Evolutionary conservation across 352 stramenopile genomes (phyloP), one percentile per base, ranked within the genome.

Genomic region (Phytophthora kernoviae): DNA sequence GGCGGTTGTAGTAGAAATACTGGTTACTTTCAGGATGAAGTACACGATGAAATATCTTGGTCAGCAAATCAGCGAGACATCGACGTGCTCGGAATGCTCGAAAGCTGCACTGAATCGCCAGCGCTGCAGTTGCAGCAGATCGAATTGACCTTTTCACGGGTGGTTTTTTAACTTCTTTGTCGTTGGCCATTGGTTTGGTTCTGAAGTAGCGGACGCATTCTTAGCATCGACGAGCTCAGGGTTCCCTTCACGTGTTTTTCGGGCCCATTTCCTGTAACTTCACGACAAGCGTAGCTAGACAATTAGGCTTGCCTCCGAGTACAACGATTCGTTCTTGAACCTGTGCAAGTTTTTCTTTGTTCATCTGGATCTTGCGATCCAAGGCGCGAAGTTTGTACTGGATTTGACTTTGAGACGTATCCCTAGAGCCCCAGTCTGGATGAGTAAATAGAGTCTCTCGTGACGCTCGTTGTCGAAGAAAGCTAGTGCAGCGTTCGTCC

Each of bases 1-100:
- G 57, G 20, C 48, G 26, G 61, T 82, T 82, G 66, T 77, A 85
- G 70, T 80, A 85, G 37, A 79, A 82, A 37, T 75, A 81, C 10
- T 61, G 54, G 41, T 77, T 72, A 44, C 50, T 70, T 5, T 55
- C 60, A 17, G 66, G 49, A 27, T 81, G 57, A 30, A 72, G 57
- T 5, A 77, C 61, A 4, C 70, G 62, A 8, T 77, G 54, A 37
- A 73, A 78, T 0, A 62, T 64, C 42, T 62, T 56, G 0, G 49
- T 33, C n/a, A 81, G 48, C 24, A 78, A 56, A 37, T 61, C 27
- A 7, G 40, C 39, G 41, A 81, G 68, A 11, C 59, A 15, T 2
- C 54, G 20, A 1, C 65, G 65, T 5, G 75, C 72, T 27, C 43
- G 58, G 36, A 72, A 57, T 10, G 56, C 46, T 32, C 75, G 65